Percentiles rank a stretch among this genome's conserved stretches.
Evolutionary conservation across 352 stramenopile species (phyloP).

Genomic region (Pythium dissotocum): DNA sequence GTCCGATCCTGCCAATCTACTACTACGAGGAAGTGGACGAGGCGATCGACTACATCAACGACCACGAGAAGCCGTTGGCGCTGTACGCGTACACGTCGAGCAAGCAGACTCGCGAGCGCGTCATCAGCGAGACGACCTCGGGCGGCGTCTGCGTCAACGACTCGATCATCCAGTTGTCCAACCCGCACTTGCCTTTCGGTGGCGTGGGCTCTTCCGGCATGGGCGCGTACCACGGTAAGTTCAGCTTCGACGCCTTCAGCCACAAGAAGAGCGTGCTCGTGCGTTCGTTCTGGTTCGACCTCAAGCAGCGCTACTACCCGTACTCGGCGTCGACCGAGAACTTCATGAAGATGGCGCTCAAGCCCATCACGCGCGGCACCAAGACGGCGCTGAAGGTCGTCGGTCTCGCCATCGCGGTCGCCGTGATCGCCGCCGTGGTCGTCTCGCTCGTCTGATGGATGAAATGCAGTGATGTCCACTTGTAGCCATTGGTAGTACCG

Average conservation of each 20-base stretch:
- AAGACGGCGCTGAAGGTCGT: conserved; percentile 37
- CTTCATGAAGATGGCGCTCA: conserved; percentile 28
- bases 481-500: neutral
- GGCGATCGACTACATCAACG: conserved; percentile 24
- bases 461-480: neutral
- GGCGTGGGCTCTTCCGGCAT: conserved; percentile 59
- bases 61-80: conserved; percentile 52
- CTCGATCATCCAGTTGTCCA: conserved; percentile 51
- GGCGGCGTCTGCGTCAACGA: conserved; percentile 65
- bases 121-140: conserved; percentile 34
- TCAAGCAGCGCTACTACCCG: conserved; percentile 62
- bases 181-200: conserved; percentile 59
- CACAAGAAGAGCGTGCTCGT: conserved; percentile 62
- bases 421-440: conserved; percentile 30
- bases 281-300: conserved; percentile 55
- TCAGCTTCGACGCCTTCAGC: conserved; percentile 53
- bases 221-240: conserved; percentile 58
- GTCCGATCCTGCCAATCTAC: conserved; percentile 85
- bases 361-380: conserved; percentile 37
- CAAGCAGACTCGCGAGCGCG: conserved; percentile 41
- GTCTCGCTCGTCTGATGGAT: neutral
- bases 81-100: conserved; percentile 24
- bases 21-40: conserved; percentile 31
- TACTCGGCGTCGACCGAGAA: conserved; percentile 33
- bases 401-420: conserved; percentile 31